These are phyloP conservation scores for Termitomyces sp. DNA, from an alignment of 768 basidiomycete genomes.

Conservation along the genomic window DNA sequence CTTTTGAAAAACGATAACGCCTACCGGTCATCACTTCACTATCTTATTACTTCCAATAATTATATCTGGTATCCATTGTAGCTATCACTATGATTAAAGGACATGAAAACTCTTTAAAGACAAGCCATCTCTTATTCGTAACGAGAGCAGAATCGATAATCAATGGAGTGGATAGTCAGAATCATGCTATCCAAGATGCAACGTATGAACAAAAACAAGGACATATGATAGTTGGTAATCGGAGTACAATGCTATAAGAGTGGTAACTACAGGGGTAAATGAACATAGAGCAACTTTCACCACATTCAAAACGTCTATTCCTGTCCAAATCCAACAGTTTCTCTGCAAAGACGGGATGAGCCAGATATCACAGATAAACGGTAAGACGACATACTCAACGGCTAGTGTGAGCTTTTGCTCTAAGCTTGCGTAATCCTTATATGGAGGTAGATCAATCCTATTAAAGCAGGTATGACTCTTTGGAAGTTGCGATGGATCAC, in stretches of 20 bases:
- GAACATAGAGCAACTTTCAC: neutral
- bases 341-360: slow-evolving; percentile 38
- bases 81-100: slow-evolving; percentile 9
- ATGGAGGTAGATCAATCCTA: slow-evolving; percentile 94
- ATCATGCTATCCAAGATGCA: neutral
- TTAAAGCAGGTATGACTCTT: slow-evolving; percentile 98
- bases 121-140: neutral
- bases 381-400: slow-evolving; percentile 66
- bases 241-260: neutral
- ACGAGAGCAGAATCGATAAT: neutral
- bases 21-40: neutral
- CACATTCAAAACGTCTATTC: slow-evolving; percentile 43
- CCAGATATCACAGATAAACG: slow-evolving; percentile 3
- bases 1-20: slow-evolving; percentile 63
- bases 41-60: slow-evolving; percentile 9
- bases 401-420: slow-evolving; percentile 95
- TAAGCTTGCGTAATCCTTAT: slow-evolving; percentile 90
- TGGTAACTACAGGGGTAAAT: slow-evolving; percentile 1
- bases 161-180: neutral
- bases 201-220: neutral
- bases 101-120: neutral
- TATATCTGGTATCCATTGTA: slow-evolving; percentile 8
- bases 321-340: slow-evolving; percentile 93
- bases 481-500: slow-evolving; percentile 92
- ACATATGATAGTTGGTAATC: neutral